phyloP scores from a whole-genome alignment of 306 rosid genomes.

The Ziziphus jujuba region DNA sequence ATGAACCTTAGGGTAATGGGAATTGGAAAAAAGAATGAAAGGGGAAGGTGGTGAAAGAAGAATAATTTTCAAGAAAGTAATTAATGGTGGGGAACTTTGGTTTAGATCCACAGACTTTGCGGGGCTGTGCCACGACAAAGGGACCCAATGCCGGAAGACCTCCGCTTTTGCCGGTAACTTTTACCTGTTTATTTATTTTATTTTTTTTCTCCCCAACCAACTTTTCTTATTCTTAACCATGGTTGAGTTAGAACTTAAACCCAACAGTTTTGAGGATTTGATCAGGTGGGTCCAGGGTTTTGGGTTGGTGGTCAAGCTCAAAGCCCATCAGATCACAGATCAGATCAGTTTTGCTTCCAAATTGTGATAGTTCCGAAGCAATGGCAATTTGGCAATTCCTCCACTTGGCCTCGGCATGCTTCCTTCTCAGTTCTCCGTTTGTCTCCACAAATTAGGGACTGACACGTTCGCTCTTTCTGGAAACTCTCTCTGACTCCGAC shows the following conservation, averaged over 20 bases:
- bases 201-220: too few relatives aligned
- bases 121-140: conserved; percentile 41
- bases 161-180: conserved; percentile 39
- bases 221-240: too few relatives aligned
- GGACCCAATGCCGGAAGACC: conserved; percentile 46
- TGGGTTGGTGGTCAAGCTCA: too few relatives aligned
- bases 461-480: not conserved
- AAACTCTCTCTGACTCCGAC: not conserved
- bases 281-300: too few relatives aligned
- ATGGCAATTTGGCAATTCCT: not conserved
- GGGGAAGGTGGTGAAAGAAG: not conserved
- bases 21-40: not conserved
- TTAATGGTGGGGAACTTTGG: not conserved
- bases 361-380: conserved; percentile 1
- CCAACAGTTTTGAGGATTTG: too few relatives aligned
- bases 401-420: not conserved
- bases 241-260: too few relatives aligned
- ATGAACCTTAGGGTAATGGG: not conserved
- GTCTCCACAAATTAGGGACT: not conserved
- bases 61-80: not conserved
- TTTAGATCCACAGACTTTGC: conserved; percentile 39
- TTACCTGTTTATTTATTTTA: too few relatives aligned
- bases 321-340: too few relatives aligned
- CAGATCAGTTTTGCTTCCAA: too few relatives aligned
- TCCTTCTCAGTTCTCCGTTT: not conserved